Conservation (phyloP, 2,329 filamentous ascomycete genomes). For the Aspergillus amoenus region DNA sequence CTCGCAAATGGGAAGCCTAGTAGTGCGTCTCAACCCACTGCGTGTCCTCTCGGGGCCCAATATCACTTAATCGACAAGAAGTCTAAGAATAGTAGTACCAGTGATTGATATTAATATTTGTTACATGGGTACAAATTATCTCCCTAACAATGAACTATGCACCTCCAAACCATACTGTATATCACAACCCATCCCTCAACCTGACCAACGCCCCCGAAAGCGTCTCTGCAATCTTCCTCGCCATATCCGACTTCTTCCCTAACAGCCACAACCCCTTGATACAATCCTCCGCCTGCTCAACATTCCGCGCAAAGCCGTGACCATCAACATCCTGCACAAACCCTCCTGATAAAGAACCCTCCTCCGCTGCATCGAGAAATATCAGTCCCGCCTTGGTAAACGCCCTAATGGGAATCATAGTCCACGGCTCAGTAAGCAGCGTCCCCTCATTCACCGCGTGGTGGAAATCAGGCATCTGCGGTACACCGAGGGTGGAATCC, state of each 20-base stretch:
- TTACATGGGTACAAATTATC: too few species aligned
- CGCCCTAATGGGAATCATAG: neutral
- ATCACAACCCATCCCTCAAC: neutral
- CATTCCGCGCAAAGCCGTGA: neutral
- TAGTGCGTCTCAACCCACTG: too few species aligned
- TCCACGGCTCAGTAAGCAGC: neutral
- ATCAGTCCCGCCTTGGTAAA: neutral
- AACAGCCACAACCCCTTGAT: neutral
- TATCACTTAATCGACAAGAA: too few species aligned
- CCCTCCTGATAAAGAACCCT: neutral
- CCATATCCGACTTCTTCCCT: slow-evolving; percentile 1
- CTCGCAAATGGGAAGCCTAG: too few species aligned
- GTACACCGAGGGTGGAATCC: neutral
- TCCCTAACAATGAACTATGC: too few species aligned
- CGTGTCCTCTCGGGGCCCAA: too few species aligned
- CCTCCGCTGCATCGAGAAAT: neutral
- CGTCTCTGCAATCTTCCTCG: neutral
- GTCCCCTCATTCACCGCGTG: neutral
- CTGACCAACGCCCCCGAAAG: neutral
- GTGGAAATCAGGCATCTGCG: neutral
- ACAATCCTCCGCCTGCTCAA: neutral
- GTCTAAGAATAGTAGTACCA: too few species aligned
- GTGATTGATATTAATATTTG: too few species aligned
- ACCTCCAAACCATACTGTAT: neutral
- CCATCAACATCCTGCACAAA: neutral